Conservation (phyloP, 441 rosid species). For the Flueggea neowawraea region DNA sequence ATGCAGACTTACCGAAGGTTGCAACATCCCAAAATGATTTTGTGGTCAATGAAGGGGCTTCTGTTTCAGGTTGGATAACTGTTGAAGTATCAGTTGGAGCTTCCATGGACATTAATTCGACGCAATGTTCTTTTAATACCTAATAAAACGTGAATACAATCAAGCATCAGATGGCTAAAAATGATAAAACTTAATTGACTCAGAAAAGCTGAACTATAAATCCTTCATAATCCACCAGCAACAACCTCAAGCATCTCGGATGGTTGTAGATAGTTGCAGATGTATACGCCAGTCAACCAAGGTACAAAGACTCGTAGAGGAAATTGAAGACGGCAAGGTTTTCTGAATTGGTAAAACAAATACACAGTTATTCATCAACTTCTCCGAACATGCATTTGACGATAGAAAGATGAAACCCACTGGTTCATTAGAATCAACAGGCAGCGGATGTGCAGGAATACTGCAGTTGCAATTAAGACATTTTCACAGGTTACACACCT, state of each 20-base stretch:
- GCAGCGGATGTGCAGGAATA: background rate
- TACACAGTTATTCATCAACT: too few relatives aligned
- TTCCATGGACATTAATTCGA: slow-evolving; percentile 81
- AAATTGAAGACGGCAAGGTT: slow-evolving; percentile 49
- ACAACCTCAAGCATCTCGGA: slow-evolving; percentile 76
- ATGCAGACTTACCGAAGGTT: slow-evolving; percentile 22
- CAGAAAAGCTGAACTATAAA: background rate
- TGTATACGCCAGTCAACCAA: slow-evolving; percentile 58
- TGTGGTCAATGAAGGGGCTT: slow-evolving; percentile 35
- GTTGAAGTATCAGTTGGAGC: slow-evolving; percentile 41
- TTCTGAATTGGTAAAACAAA: slow-evolving; percentile 33
- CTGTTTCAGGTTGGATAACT: slow-evolving; percentile 60
- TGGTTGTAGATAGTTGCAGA: slow-evolving; percentile 84
- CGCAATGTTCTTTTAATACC: slow-evolving; percentile 82
- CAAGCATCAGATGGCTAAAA: background rate
- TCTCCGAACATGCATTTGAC: background rate
- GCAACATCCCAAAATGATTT: slow-evolving; percentile 70
- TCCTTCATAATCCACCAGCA: slow-evolving; percentile 4
- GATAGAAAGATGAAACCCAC: slow-evolving; percentile 7
- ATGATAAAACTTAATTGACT: background rate
- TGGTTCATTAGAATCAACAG: background rate
- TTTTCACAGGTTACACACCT: slow-evolving; percentile 40
- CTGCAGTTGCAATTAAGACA: background rate
- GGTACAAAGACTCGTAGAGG: slow-evolving; percentile 88
- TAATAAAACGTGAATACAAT: slow-evolving; percentile 16